Conservation (phyloP, 2,329 filamentous ascomycete species). For the Fusarium mexicanum region DNA sequence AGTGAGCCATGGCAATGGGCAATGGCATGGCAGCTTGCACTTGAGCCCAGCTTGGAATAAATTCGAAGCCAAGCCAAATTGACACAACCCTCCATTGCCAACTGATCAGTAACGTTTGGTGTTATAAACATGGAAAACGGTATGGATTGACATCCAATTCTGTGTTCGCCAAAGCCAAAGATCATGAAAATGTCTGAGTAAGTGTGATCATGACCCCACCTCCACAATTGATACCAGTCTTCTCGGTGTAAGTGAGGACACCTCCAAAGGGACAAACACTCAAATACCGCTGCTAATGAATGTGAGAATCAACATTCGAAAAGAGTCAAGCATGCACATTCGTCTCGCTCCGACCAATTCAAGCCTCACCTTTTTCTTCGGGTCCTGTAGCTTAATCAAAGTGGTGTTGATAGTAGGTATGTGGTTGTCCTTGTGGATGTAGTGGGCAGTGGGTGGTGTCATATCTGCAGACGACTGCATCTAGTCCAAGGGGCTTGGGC, state of each 20-base stretch:
- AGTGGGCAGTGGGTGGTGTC: slow-evolving; percentile 35
- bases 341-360: not conserved
- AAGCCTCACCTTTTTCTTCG: slow-evolving; percentile 6
- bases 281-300: not conserved
- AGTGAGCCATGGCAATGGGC: not conserved
- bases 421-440: not conserved
- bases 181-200: slow-evolving; percentile 3
- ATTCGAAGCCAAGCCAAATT: slow-evolving; percentile 23
- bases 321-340: slow-evolving; percentile 20
- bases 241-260: not conserved
- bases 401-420: slow-evolving; percentile 2
- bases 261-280: not conserved
- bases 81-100: slow-evolving; percentile 29
- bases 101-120: slow-evolving; percentile 17
- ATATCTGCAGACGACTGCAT: slow-evolving; percentile 33
- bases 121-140: slow-evolving; percentile 11
- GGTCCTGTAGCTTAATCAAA: slow-evolving; percentile 13
- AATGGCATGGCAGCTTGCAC: not conserved
- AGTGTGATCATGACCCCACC: not conserved
- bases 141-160: not conserved
- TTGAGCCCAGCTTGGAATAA: not conserved
- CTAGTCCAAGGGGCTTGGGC: slow-evolving; percentile 22
- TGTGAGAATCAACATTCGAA: not conserved
- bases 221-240: not conserved
- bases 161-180: not conserved